Evolutionary conservation across 2,329 filamentous ascomycete genomes (phyloP).

Genomic region (Setomelanomma holmii): DNA sequence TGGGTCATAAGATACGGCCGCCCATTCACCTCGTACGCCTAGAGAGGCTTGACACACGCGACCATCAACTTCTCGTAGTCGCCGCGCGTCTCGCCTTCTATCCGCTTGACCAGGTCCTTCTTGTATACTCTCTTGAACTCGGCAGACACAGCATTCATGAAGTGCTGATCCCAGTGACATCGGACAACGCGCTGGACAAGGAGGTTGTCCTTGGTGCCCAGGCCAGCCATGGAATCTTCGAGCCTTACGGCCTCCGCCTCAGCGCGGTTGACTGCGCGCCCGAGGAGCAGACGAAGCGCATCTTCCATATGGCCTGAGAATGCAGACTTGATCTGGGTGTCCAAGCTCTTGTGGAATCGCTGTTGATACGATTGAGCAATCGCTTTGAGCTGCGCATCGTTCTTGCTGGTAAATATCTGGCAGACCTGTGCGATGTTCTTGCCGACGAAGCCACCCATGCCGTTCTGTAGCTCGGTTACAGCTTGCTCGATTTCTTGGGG

Average conservation of each 20-base stretch:
- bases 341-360: slow-evolving; percentile 73
- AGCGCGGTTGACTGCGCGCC: slow-evolving; percentile 77
- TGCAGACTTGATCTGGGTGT: slow-evolving; percentile 77
- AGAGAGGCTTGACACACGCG: slow-evolving; percentile 61
- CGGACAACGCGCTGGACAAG: slow-evolving; percentile 80
- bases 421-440: slow-evolving; percentile 81
- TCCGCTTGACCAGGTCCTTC: slow-evolving; percentile 70
- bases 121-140: slow-evolving; percentile 78
- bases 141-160: slow-evolving; percentile 77
- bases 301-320: slow-evolving; percentile 94
- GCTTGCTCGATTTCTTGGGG: slow-evolving; percentile 78
- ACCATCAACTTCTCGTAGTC: slow-evolving; percentile 81
- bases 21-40: not conserved
- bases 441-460: slow-evolving; percentile 68
- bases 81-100: slow-evolving; percentile 83
- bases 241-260: slow-evolving; percentile 82
- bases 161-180: slow-evolving; percentile 80
- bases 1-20: not conserved
- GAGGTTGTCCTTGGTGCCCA: slow-evolving; percentile 85
- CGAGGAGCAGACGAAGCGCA: slow-evolving; percentile 81
- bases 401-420: slow-evolving; percentile 76
- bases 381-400: slow-evolving; percentile 82
- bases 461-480: slow-evolving; percentile 76
- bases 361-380: slow-evolving; percentile 77
- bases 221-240: slow-evolving; percentile 86